A percentile compares a stretch with the other conserved stretches of the same genome.
Conservation (phyloP, 805 yeast species). For the Spathaspora boniae region DNA sequence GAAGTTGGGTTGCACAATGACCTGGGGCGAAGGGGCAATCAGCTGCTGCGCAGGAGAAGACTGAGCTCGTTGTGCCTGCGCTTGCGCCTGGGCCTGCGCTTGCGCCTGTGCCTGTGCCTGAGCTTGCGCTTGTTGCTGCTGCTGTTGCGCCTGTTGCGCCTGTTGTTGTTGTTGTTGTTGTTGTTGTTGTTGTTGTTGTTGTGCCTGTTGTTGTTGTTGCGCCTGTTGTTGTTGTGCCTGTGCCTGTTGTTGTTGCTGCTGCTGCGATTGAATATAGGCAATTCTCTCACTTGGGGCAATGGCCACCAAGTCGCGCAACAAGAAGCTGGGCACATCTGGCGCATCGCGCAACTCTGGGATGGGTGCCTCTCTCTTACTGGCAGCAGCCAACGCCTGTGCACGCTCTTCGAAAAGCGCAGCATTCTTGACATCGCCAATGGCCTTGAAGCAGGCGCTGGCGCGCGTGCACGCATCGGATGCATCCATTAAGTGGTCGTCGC, state of each 20-base stretch:
- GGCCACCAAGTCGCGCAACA: slow-evolving; percentile 42
- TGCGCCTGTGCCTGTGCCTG: slow-evolving; percentile 6
- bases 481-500: slow-evolving; percentile 57
- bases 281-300: slow-evolving; percentile 40
- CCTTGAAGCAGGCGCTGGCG: slow-evolving; percentile 47
- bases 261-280: slow-evolving; percentile 36
- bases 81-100: slow-evolving; percentile 5
- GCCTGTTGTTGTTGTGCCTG: slow-evolving; percentile 14
- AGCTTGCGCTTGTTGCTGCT: slow-evolving; percentile 14
- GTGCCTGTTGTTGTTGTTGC: slow-evolving; percentile 9
- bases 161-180: slow-evolving; percentile 11
- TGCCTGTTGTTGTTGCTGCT: slow-evolving; percentile 13
- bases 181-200: slow-evolving; percentile 19
- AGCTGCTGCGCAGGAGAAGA: not conserved
- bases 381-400: slow-evolving; percentile 40
- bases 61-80: not conserved
- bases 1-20: no score
- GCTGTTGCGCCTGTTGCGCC: slow-evolving; percentile 15
- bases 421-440: slow-evolving; percentile 42
- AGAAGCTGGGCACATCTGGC: slow-evolving; percentile 44
- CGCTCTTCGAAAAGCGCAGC: slow-evolving; percentile 43
- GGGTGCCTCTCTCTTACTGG: slow-evolving; percentile 41
- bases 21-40: no score
- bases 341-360: slow-evolving; percentile 44
- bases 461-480: slow-evolving; percentile 58